Conservation (phyloP, 805 yeast genomes). For the Ogataea pignaliae region DNA sequence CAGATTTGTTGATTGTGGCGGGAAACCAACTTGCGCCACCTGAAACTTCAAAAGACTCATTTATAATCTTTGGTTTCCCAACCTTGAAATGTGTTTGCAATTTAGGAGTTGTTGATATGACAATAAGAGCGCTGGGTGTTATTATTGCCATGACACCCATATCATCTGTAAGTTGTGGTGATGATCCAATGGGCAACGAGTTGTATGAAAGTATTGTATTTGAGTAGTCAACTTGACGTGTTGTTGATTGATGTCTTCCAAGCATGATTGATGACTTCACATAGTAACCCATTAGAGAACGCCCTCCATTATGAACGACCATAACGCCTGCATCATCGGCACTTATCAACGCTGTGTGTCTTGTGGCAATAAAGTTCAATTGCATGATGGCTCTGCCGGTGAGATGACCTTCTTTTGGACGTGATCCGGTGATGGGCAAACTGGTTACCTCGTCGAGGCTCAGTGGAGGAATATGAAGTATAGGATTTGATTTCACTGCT, state of each 20-base stretch:
- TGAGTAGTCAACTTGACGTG: conserved; percentile 6
- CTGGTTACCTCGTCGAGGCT: conserved; percentile 17
- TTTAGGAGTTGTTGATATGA: conserved; percentile 52
- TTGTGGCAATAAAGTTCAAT: conserved; percentile 42
- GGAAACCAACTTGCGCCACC: conserved; percentile 68
- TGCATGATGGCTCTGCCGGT: conserved; percentile 36
- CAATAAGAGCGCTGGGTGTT: conserved; percentile 43
- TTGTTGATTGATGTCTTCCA: conserved; percentile 38
- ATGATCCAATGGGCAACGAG: conserved; percentile 58
- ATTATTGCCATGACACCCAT: conserved; percentile 59
- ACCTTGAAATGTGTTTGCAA: conserved; percentile 50
- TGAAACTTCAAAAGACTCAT: conserved; percentile 27
- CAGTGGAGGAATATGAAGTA: conserved; percentile 28
- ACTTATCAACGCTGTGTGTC: conserved; percentile 53
- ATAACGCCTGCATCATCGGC: conserved; percentile 55
- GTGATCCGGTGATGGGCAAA: conserved; percentile 6
- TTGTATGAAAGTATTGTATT: conserved; percentile 36
- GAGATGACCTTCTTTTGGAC: conserved; percentile 31
- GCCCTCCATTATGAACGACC: conserved; percentile 58
- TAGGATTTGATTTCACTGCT: conserved; percentile 25
- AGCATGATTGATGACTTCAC: conserved; percentile 45
- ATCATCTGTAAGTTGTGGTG: conserved; percentile 48
- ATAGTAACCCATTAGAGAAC: conserved; percentile 49
- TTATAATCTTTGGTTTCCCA: conserved; percentile 40
- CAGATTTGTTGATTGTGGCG: conserved; percentile 29